These are phyloP conservation scores for Neoascochyta sp. DNA, from an alignment of 2,329 filamentous ascomycete species.

Conservation along the genomic window DNA sequence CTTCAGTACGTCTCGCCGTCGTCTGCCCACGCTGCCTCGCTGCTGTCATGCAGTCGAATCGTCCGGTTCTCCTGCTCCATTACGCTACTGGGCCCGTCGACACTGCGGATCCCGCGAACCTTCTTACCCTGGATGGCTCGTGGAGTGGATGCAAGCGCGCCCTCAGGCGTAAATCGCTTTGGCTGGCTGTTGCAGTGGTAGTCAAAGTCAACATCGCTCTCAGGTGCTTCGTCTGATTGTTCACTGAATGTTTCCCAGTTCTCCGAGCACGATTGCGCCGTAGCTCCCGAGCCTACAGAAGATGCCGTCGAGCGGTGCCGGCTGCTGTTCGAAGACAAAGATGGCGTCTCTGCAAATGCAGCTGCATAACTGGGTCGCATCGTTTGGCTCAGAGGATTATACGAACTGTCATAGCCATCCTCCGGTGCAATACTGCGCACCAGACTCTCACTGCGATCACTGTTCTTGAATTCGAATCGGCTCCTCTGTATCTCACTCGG, in stretches of 20 bases:
- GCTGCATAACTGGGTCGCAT: slow-evolving; percentile 29
- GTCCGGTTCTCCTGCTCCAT: slow-evolving; percentile 43
- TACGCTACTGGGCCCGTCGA: slow-evolving; percentile 40
- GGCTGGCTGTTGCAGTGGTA: slow-evolving; percentile 68
- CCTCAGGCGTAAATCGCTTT: slow-evolving; percentile 56
- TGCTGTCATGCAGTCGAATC: slow-evolving; percentile 47
- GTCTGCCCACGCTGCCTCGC: slow-evolving; percentile 54
- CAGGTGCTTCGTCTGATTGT: slow-evolving; percentile 64
- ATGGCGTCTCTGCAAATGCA: slow-evolving; percentile 18
- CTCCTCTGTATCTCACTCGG: slow-evolving; percentile 45
- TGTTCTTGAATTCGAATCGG: slow-evolving; percentile 37
- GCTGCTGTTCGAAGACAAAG: slow-evolving; percentile 32
- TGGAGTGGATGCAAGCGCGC: slow-evolving; percentile 33
- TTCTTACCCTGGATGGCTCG: slow-evolving; percentile 36
- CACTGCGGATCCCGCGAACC: slow-evolving; percentile 45
- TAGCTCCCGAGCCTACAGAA: slow-evolving; percentile 46
- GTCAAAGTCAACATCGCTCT: slow-evolving; percentile 70
- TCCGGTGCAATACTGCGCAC: slow-evolving; percentile 65
- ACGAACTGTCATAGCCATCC: slow-evolving; percentile 73
- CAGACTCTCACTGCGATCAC: slow-evolving; percentile 55
- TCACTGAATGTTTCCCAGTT: slow-evolving; percentile 98
- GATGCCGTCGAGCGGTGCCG: slow-evolving; percentile 66
- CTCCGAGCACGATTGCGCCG: slow-evolving; percentile 75
- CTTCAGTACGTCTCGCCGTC: slow-evolving; percentile 40
- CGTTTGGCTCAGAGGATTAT: slow-evolving; percentile 31